Evolutionary conservation across 225 moss, liverwort and hornwort species (phyloP), one percentile per base, ranked within the genome.

Genomic region (Pseudisothecium myosuroides): DNA sequence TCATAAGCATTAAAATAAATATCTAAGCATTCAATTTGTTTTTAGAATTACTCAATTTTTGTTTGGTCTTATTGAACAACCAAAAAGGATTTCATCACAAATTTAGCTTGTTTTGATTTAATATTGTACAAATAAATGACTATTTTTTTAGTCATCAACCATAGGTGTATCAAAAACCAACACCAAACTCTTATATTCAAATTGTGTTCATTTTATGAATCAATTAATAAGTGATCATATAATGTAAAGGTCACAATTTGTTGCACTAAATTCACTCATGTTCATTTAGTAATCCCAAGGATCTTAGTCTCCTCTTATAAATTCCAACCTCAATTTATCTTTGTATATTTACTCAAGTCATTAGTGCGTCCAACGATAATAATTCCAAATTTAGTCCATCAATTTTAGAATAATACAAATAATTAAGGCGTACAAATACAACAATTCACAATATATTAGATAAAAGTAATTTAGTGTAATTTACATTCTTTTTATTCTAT

Each of bases 391-490:
- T 68, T 13, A 23, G 2, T 39, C 14, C 23, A 39, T 39, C 68
- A 68, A 23, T n/a, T 39, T 68, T 23, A 7, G 17, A 22, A n/a
- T 68, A 7, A 12, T 22, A 1, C 0, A 68, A 22, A 68, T 12
- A n/a, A 67, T 0, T 37, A 0, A n/a, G 22, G n/a, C 2, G 0
- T 12, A n/a, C 2, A 0, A 68, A 68, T n/a, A n/a, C 2, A 11
- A n/a, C 4, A 68, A n/a, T 68, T 68, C 6, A n/a, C 6, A 68
- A 68, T 68, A n/a, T n/a, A 68, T 21, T 41, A 41, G 14, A 71
- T 43, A 26, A 41, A 41, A 15, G 14, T 8, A 71, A 41, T 27
- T 15, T 43, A 26, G 1, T 3, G 9, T 41, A 3, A 16, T 41
- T 43, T 43, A 15, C 5, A 16, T 27, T 26, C 43, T 41, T 26